Conservation (phyloP, 345 rosid genomes). For the Arabidopsis arenosa region DNA sequence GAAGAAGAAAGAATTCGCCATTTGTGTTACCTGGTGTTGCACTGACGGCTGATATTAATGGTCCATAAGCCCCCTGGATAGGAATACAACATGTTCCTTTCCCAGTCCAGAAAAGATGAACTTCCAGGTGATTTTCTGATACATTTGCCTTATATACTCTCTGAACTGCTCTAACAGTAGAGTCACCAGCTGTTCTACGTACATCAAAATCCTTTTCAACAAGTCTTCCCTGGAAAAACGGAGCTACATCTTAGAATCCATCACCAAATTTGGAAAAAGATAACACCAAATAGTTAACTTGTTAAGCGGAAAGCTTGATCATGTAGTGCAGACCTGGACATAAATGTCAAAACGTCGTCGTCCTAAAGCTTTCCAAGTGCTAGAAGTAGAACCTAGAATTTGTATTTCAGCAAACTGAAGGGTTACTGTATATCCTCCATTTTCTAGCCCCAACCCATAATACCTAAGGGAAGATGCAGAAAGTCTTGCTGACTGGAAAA, state of each 20-base stretch:
- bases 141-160: conserved; percentile 33
- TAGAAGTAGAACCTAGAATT: conserved; percentile 34
- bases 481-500: conserved; percentile 41
- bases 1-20: neutral
- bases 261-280: neutral
- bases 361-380: conserved; percentile 48
- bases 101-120: neutral
- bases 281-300: neutral
- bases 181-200: conserved; percentile 43
- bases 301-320: neutral
- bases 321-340: conserved; percentile 43
- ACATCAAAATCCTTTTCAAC: conserved; percentile 56
- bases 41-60: conserved; percentile 54
- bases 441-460: conserved; percentile 28
- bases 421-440: conserved; percentile 43
- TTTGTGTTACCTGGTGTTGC: conserved; percentile 54
- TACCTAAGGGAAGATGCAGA: conserved; percentile 36
- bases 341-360: conserved; percentile 52
- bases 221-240: conserved; percentile 39
- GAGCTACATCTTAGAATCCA: neutral
- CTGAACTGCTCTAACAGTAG: conserved; percentile 36
- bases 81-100: neutral
- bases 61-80: conserved; percentile 29
- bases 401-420: conserved; percentile 55
- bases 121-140: conserved; percentile 26